These are phyloP conservation scores for Neospermospora avenae DNA, from an alignment of 2,329 filamentous ascomycete species.

Conservation along the genomic window DNA sequence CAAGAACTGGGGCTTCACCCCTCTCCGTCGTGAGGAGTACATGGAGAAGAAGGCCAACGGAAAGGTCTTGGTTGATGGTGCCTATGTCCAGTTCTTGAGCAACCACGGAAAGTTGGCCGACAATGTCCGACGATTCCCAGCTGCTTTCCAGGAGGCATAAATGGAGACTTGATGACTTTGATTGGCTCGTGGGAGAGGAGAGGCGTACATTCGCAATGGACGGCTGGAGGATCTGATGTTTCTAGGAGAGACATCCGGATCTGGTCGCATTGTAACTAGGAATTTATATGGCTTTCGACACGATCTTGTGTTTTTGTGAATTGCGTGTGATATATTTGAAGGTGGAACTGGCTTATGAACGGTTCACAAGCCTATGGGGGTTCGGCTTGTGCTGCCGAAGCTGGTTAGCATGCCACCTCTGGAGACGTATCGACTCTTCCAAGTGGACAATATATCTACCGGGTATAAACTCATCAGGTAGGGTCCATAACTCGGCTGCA, in stretches of 20 bases:
- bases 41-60: conserved; percentile 91
- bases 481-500: too few relatives aligned
- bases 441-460: too few relatives aligned
- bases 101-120: conserved; percentile 82
- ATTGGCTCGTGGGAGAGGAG: conserved; percentile 20
- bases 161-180: conserved; percentile 15
- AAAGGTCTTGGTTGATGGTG: conserved; percentile 93
- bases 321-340: neutral
- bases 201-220: conserved; percentile 33
- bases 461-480: too few relatives aligned
- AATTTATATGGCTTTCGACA: conserved; percentile 31
- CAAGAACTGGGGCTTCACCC: conserved; percentile 99
- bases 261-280: conserved; percentile 31
- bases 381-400: neutral
- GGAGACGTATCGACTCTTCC: neutral
- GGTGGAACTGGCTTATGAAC: neutral
- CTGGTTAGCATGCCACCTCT: neutral
- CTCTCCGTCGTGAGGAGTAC: conserved; percentile 96
- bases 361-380: too few relatives aligned
- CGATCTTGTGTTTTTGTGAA: neutral
- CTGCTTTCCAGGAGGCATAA: conserved; percentile 63
- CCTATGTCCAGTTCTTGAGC: conserved; percentile 98
- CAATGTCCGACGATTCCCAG: conserved; percentile 95
- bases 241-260: conserved; percentile 21
- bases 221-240: conserved; percentile 26